Percentiles rank a stretch among this genome's conserved stretches.
Conservation (phyloP, 805 yeast species). For the Candida bentonensis region DNA sequence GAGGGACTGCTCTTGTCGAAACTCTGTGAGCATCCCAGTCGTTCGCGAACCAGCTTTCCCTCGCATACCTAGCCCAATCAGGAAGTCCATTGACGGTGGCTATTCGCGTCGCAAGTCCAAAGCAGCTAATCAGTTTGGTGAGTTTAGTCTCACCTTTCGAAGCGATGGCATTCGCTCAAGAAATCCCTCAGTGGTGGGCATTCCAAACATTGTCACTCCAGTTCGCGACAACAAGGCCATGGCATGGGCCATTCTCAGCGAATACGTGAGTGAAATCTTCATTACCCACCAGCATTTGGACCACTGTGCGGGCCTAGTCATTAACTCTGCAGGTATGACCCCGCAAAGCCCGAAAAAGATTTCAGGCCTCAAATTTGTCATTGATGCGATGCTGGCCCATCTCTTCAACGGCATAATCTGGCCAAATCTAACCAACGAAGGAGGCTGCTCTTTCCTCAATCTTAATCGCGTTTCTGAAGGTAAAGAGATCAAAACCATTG, state of each 20-base stretch:
- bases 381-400: constrained; percentile 35
- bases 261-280: constrained; percentile 17
- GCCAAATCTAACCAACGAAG: constrained; percentile 49
- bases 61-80: not conserved
- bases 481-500: constrained; percentile 2
- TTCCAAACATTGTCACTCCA: not conserved
- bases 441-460: constrained; percentile 8
- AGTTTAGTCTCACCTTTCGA: constrained; percentile 3
- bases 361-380: constrained; percentile 40
- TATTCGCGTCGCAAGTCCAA: constrained; percentile 6
- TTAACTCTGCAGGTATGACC: constrained; percentile 52
- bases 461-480: constrained; percentile 6
- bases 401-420: constrained; percentile 65
- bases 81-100: constrained; percentile 1
- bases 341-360: constrained; percentile 27
- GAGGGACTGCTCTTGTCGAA: too few relatives aligned
- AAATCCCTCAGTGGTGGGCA: not conserved
- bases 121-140: constrained; percentile 7
- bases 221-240: not conserved
- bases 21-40: not conserved
- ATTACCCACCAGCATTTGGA: constrained; percentile 80
- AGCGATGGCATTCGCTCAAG: constrained; percentile 2
- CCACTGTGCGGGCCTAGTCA: constrained; percentile 53
- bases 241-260: constrained; percentile 16
- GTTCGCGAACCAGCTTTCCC: not conserved